phyloP scores from a whole-genome alignment of 805 yeast species.

The Lipomyces anomalus region DNA sequence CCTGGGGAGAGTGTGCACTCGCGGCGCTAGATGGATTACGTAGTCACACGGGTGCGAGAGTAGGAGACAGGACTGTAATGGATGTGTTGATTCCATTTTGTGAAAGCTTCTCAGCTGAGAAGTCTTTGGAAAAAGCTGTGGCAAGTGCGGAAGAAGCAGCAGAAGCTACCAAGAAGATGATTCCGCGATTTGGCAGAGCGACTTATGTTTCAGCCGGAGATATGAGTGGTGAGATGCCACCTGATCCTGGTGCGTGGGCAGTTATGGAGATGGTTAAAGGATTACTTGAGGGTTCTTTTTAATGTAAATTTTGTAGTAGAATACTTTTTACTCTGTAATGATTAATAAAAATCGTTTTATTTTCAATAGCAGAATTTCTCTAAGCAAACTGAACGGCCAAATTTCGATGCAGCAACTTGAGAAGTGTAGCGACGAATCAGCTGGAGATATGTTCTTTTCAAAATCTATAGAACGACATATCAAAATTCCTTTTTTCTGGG shows the following conservation, averaged over 20 bases:
- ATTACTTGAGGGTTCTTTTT: conserved; percentile 22
- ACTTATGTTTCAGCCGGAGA: conserved; percentile 53
- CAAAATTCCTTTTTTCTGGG: too few relatives aligned
- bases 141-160: conserved; percentile 72
- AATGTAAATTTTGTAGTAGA: too few relatives aligned
- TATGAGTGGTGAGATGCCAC: conserved; percentile 43
- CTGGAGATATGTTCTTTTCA: too few relatives aligned
- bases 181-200: conserved; percentile 90
- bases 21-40: conserved; percentile 66
- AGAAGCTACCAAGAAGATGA: conserved; percentile 61
- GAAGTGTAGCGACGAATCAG: too few relatives aligned
- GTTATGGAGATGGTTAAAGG: conserved; percentile 56
- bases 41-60: conserved; percentile 81
- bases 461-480: too few relatives aligned
- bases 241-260: conserved; percentile 95
- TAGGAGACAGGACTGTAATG: conserved; percentile 81
- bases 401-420: too few relatives aligned
- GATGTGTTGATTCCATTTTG: conserved; percentile 88
- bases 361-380: too few relatives aligned
- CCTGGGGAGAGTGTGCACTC: conserved; percentile 30
- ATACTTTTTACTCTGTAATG: too few relatives aligned
- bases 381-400: too few relatives aligned
- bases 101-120: conserved; percentile 47
- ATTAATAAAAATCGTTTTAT: too few relatives aligned
- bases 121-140: conserved; percentile 55